phyloP scores from a whole-genome alignment of 371 early-diverging fungal genomes.

The Parasitella parasitica region DNA sequence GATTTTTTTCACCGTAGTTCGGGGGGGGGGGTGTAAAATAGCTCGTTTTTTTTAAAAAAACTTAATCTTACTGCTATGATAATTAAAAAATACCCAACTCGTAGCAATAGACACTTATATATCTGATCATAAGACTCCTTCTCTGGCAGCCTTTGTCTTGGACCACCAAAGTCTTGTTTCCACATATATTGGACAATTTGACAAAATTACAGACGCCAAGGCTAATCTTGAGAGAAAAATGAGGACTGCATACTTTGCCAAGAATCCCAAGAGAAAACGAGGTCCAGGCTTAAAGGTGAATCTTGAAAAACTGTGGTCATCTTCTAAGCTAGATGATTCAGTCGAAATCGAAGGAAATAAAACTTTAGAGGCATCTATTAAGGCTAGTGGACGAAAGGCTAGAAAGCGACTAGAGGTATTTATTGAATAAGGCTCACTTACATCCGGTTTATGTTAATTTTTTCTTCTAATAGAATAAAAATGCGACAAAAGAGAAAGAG shows the following conservation, averaged over 20 bases:
- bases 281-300: conserved; percentile 22
- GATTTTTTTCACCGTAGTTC: too few relatives aligned
- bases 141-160: conserved; percentile 26
- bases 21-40: too few relatives aligned
- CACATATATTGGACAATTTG: conserved; percentile 19
- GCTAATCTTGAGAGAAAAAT: conserved; percentile 8
- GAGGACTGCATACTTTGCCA: conserved; percentile 8
- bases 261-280: conserved; percentile 19
- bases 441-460: conserved; percentile 18
- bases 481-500: conserved; percentile 5
- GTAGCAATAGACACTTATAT: conserved; percentile 24
- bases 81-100: not conserved
- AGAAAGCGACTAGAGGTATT: conserved; percentile 20
- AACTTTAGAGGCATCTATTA: conserved; percentile 17
- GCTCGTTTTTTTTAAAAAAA: not conserved
- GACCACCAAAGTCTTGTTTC: conserved; percentile 24
- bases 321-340: conserved; percentile 20
- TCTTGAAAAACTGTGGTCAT: conserved; percentile 20
- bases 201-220: conserved; percentile 7
- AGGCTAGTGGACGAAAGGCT: conserved; percentile 10
- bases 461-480: not conserved
- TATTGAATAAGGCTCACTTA: conserved; percentile 9
- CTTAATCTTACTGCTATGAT: not conserved
- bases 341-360: conserved; percentile 17
- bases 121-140: conserved; percentile 18